phyloP scores from a whole-genome alignment of 2,329 filamentous ascomycete species.

The Pochonia chlamydosporia region DNA sequence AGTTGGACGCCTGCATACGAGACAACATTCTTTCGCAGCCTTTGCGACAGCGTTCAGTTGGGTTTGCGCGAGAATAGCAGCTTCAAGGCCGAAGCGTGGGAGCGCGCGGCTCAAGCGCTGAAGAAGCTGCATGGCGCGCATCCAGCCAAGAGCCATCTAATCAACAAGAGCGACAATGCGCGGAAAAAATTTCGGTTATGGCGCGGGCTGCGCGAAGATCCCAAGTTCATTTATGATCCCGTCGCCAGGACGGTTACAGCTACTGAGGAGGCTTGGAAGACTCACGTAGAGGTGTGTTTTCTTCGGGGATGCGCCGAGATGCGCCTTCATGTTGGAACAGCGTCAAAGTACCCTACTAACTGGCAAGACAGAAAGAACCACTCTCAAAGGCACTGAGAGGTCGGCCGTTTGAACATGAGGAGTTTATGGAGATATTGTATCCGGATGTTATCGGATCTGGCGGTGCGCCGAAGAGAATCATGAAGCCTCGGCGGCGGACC shows the following conservation, averaged over 20 bases:
- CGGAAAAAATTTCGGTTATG: slow-evolving; percentile 58
- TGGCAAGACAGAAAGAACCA: slow-evolving; percentile 44
- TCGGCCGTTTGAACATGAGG: slow-evolving; percentile 54
- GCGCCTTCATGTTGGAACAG: background rate
- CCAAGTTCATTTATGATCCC: slow-evolving; percentile 50
- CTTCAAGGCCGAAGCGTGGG: slow-evolving; percentile 58
- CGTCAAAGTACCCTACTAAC: slow-evolving; percentile 6
- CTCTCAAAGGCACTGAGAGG: slow-evolving; percentile 51
- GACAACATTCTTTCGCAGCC: slow-evolving; percentile 54
- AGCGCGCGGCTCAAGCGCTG: slow-evolving; percentile 48
- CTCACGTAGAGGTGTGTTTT: slow-evolving; percentile 48
- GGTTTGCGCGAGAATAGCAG: slow-evolving; percentile 52
- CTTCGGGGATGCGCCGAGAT: background rate
- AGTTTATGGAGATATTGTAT: slow-evolving; percentile 55
- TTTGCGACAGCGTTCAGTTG: slow-evolving; percentile 53
- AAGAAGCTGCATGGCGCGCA: slow-evolving; percentile 50
- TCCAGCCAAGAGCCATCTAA: slow-evolving; percentile 55
- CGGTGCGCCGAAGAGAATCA: slow-evolving; percentile 53
- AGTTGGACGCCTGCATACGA: slow-evolving; percentile 56
- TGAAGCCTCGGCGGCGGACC: slow-evolving; percentile 45
- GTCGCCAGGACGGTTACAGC: slow-evolving; percentile 46
- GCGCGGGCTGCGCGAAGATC: slow-evolving; percentile 52
- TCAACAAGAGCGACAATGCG: slow-evolving; percentile 60
- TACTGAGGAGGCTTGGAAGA: slow-evolving; percentile 50
- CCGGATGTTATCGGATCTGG: slow-evolving; percentile 55